Base-by-base conservation (phyloP, 495 filamentous ascomycete species). In the Neurospora sp. region DNA sequence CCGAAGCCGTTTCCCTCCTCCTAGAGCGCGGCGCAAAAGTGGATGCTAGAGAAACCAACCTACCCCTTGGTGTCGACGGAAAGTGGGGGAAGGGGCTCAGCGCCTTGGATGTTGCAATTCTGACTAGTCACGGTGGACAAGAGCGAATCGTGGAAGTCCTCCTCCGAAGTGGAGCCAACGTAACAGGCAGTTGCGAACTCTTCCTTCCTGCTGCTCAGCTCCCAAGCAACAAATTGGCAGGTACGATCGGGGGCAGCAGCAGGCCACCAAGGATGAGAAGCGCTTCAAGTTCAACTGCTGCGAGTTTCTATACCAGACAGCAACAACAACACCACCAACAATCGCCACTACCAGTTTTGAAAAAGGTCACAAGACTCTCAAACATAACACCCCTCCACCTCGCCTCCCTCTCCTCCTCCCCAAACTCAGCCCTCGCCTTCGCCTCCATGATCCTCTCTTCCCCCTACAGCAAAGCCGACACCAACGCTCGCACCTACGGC, bases 41-140 rank as follows among this genome's bases (percentile, higher is more conserved):
- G 8, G 71, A 74, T 14, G 70, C 59, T 12, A 70, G 70, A 9
- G 5, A 70, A 2, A 22, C 53, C 22, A 35, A 0, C 14, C 53
- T 65, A 3, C 53, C 53, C 0, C 27, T 65, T 16, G 27, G 53
- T 0, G 27, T 65, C 10, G 38, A 27, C 4, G 70, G 70, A 7
- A n/a, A 14, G 5, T 70, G 68, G 44, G 70, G 68, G 4, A 44
- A 39, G 8, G 72, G 42, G 0, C 48, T 41, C 72, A n/a, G 74
- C 20, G 48, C 78, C 3, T n/a, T 79, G 37, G 76, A 79, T 68
- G 71, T 75, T 7, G 76, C 78, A 8, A 70, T 70, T 2, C 27
- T 75, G 70, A 73, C 76, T 7, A 4, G 35, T 31, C 27, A 31
- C 31, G 31, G 5, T 0, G 37, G 72, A 22, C 27, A 70, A 65